phyloP scores from a whole-genome alignment of 2,329 filamentous ascomycete genomes.

The Ceratocystiopsis sp. region DNA sequence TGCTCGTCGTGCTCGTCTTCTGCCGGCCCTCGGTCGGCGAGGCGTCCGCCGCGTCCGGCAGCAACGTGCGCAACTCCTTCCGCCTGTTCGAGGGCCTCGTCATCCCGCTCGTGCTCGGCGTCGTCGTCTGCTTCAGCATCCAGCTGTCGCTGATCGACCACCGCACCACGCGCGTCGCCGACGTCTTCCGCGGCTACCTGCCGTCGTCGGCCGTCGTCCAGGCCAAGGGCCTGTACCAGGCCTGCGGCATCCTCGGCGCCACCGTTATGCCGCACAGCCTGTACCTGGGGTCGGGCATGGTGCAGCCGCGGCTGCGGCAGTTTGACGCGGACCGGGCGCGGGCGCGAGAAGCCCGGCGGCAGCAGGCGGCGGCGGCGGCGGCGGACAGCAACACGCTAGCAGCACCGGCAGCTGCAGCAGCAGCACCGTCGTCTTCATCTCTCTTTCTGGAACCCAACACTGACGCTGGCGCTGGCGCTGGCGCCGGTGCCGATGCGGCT shows the following conservation, averaged over 20 bases:
- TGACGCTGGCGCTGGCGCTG: too few species aligned
- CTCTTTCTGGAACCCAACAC: too few species aligned
- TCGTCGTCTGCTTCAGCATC: slow-evolving; percentile 54
- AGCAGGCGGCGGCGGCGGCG: background rate
- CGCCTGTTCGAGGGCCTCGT: slow-evolving; percentile 50
- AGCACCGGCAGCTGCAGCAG: too few species aligned
- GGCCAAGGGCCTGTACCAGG: slow-evolving; percentile 43
- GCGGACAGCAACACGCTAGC: slow-evolving; percentile 10
- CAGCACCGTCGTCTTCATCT: too few species aligned
- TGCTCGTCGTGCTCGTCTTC: slow-evolving; percentile 49
- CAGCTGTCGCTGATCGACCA: slow-evolving; percentile 45
- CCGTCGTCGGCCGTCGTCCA: slow-evolving; percentile 42
- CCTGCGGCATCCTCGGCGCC: slow-evolving; percentile 61
- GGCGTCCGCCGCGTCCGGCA: slow-evolving; percentile 29
- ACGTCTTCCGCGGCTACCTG: slow-evolving; percentile 48
- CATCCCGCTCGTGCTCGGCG: slow-evolving; percentile 44
- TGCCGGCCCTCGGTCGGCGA: slow-evolving; percentile 23
- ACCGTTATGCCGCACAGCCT: slow-evolving; percentile 58
- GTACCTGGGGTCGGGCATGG: slow-evolving; percentile 52
- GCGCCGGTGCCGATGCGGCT: background rate
- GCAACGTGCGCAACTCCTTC: slow-evolving; percentile 31
- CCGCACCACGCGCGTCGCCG: slow-evolving; percentile 30
- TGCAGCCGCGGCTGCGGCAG: slow-evolving; percentile 47
- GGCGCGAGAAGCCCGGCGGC: slow-evolving; percentile 4
- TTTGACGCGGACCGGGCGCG: slow-evolving; percentile 28